phyloP scores from a whole-genome alignment of 2,329 filamentous ascomycete genomes.

The Laburnicola sp. region DNA sequence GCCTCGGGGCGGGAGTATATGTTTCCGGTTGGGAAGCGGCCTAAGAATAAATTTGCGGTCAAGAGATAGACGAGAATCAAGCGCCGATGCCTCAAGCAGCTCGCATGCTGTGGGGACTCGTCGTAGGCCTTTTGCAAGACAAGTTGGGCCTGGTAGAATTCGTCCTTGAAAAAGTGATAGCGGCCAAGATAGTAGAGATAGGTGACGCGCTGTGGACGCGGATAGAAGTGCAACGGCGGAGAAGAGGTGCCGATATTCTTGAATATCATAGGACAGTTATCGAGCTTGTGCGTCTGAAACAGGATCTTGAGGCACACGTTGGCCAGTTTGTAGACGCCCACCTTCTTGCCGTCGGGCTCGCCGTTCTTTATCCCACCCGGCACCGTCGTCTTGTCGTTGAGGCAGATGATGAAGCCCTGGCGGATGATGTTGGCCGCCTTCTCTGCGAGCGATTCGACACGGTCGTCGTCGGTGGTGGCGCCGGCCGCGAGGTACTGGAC shows the following conservation, averaged over 20 bases:
- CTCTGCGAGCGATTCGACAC: slow-evolving; percentile 79
- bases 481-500: slow-evolving; percentile 62
- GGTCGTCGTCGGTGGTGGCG: slow-evolving; percentile 63
- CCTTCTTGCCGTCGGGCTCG: slow-evolving; percentile 78
- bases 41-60: slow-evolving; percentile 79
- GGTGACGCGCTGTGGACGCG: slow-evolving; percentile 82
- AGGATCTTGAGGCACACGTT: slow-evolving; percentile 88
- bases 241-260: slow-evolving; percentile 83
- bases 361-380: slow-evolving; percentile 59
- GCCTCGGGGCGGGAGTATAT: slow-evolving; percentile 75
- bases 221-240: slow-evolving; percentile 78
- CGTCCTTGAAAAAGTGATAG: slow-evolving; percentile 82
- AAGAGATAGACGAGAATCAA: slow-evolving; percentile 84
- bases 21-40: slow-evolving; percentile 71
- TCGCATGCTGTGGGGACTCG: slow-evolving; percentile 60
- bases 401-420: slow-evolving; percentile 85
- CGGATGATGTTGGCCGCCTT: slow-evolving; percentile 86
- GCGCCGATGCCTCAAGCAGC: slow-evolving; percentile 67
- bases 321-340: slow-evolving; percentile 87
- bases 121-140: slow-evolving; percentile 79
- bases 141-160: slow-evolving; percentile 75
- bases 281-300: slow-evolving; percentile 82
- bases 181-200: slow-evolving; percentile 94
- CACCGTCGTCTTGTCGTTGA: slow-evolving; percentile 75
- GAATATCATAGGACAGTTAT: slow-evolving; percentile 85